Base-by-base conservation (phyloP, 208 protist species). In the Leishmania amazonensis region DNA sequence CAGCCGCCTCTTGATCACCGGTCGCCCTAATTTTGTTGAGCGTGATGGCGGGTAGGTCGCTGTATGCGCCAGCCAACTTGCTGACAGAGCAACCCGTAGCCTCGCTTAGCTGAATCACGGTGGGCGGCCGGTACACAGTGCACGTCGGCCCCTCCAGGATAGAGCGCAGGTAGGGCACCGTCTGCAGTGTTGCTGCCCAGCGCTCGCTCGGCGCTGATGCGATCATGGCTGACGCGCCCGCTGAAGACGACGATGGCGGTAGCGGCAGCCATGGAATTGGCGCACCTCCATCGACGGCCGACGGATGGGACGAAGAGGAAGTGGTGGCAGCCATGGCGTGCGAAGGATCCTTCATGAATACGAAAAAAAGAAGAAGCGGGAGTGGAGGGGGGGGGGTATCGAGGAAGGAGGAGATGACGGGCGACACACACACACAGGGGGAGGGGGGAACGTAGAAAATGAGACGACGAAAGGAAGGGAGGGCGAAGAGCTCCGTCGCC, bases 61-160 rank as follows among this genome's bases (percentile, higher is more conserved):
- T 82, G 83, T 91, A 85, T 11, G 76, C 76, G n/a, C 76, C 83
- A 0, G 80, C 67, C 31, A 90, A 70, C 3, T 72, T 68, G 35
- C 80, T 75, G 31, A 85, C 81, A 40, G 86, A 85, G 76, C 86
- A 80, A 11, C 88, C 86, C 1, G 86, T 84, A 11, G 88, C 88
- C n/a, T 88, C 85, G 54, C 83, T 85, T 24, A 93, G 86, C 72
- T 92, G 88, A 17, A 89, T 57, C 49, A 91, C 78, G 2, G 85
- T 90, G 24, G 89, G 93, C 8, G 90, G 90, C 68, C 85, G 86
- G 77, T 94, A 96, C 47, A 96, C 88, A 38, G 89, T 76, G 15
- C 74, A 86, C 17, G 82, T 71, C 21, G 35, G 49, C 4, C 88
- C 86, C n/a, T 92, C 68, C 28, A 49, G 31, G 8, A 88, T 75